Conservation (phyloP, 2,329 filamentous ascomycete species). For the Colletotrichum coccodes region DNA sequence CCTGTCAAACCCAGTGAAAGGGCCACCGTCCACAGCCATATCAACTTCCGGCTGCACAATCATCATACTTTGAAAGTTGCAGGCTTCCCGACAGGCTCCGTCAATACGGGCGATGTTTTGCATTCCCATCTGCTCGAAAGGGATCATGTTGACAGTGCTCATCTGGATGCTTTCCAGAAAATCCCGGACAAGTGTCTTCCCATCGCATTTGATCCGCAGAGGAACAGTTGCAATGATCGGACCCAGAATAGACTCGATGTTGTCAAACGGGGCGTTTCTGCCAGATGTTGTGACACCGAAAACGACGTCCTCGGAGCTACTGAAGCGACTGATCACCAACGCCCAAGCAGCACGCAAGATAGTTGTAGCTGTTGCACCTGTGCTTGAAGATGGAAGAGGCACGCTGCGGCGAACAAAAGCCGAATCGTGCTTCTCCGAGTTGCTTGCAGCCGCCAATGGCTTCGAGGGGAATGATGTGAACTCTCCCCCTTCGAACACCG, state of each 20-base stretch:
- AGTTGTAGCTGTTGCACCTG: constrained; percentile 1
- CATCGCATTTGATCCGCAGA: constrained; percentile 6
- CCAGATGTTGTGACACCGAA: constrained; percentile 52
- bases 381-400: not conserved
- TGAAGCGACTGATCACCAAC: constrained; percentile 48
- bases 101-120: constrained; percentile 39
- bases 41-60: constrained; percentile 33
- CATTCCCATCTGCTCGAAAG: constrained; percentile 43
- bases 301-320: constrained; percentile 46
- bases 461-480: constrained; percentile 8
- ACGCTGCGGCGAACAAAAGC: constrained; percentile 2
- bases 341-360: constrained; percentile 49
- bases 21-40: constrained; percentile 12
- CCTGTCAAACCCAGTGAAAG: constrained; percentile 6
- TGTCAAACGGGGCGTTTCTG: constrained; percentile 34
- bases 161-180: constrained; percentile 40
- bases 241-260: constrained; percentile 40
- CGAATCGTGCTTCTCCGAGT: not conserved
- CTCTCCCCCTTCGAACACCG: constrained; percentile 16
- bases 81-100: constrained; percentile 8
- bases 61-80: constrained; percentile 29
- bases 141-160: constrained; percentile 39
- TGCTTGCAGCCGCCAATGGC: not conserved
- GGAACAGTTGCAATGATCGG: constrained; percentile 36
- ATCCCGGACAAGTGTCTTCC: not conserved